A percentile compares a stretch with the other conserved stretches of the same genome.
Conservation (phyloP, 805 yeast genomes). For the Suhomyces emberorum region DNA sequence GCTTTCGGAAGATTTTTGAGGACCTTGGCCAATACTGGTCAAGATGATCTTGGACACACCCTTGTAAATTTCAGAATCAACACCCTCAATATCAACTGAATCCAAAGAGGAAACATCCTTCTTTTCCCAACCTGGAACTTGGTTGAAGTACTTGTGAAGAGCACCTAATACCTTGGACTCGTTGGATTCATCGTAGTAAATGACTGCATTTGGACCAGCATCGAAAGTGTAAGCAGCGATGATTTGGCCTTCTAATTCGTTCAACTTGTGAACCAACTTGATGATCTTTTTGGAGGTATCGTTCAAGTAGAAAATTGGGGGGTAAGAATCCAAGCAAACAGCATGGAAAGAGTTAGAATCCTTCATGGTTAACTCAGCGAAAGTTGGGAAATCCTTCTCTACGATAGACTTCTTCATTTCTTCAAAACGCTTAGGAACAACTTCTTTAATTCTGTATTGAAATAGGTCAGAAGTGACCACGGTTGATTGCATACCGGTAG, state of each 20-base stretch:
- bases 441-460: slow-evolving; percentile 68
- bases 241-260: slow-evolving; percentile 58
- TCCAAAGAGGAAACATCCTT: slow-evolving; percentile 14
- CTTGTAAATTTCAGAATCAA: slow-evolving; percentile 50
- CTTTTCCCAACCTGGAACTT: slow-evolving; percentile 68
- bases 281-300: slow-evolving; percentile 83
- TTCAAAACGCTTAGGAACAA: slow-evolving; percentile 80
- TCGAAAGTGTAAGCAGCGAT: slow-evolving; percentile 97
- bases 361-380: slow-evolving; percentile 90
- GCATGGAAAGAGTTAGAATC: slow-evolving; percentile 98
- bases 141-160: slow-evolving; percentile 55
- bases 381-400: slow-evolving; percentile 69
- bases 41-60: slow-evolving; percentile 84
- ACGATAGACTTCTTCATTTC: slow-evolving; percentile 78
- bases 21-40: slow-evolving; percentile 88
- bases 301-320: slow-evolving; percentile 92
- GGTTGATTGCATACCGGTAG: slow-evolving; percentile 95
- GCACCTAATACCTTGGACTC: slow-evolving; percentile 73
- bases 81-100: slow-evolving; percentile 30
- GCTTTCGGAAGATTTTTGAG: slow-evolving; percentile 55
- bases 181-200: slow-evolving; percentile 77
- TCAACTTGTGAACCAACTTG: slow-evolving; percentile 73
- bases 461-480: slow-evolving; percentile 87
- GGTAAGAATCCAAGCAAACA: slow-evolving; percentile 91
- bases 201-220: slow-evolving; percentile 98